These are phyloP conservation scores for Rubus parviflorus DNA, from an alignment of 306 rosid genomes.

Conservation along the genomic window DNA sequence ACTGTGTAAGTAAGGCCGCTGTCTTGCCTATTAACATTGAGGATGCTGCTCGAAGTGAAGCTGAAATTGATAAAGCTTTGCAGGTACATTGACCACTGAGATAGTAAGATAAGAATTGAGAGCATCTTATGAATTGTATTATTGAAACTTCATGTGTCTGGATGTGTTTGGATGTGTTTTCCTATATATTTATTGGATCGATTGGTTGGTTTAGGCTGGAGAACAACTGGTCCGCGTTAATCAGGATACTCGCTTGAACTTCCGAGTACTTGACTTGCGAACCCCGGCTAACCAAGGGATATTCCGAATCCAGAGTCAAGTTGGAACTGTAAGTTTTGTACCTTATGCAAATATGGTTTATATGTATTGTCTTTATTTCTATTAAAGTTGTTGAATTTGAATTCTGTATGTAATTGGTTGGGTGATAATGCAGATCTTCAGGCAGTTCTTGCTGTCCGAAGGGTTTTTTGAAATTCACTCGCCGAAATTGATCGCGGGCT, in stretches of 20 bases:
- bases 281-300: conserved; percentile 86
- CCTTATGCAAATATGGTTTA: background rate
- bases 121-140: background rate
- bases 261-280: conserved; percentile 69
- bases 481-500: conserved; percentile 79
- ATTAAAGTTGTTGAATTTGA: background rate
- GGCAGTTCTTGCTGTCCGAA: conserved; percentile 58
- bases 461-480: conserved; percentile 75
- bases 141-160: background rate
- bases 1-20: conserved; percentile 67
- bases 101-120: background rate
- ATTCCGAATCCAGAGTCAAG: conserved; percentile 64
- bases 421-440: conserved; percentile 53
- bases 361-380: background rate
- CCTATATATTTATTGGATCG: conserved; percentile 21
- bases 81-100: conserved; percentile 34
- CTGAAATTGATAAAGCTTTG: conserved; percentile 69
- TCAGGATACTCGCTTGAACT: conserved; percentile 85
- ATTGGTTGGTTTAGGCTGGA: conserved; percentile 59
- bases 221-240: conserved; percentile 79
- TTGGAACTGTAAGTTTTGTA: conserved; percentile 44
- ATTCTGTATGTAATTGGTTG: conserved; percentile 15
- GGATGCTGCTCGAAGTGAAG: conserved; percentile 89
- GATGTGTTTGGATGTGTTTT: background rate
- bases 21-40: conserved; percentile 73